Evolutionary conservation across 2,329 filamentous ascomycete species (phyloP).

Genomic region (Colletotrichum agaves): DNA sequence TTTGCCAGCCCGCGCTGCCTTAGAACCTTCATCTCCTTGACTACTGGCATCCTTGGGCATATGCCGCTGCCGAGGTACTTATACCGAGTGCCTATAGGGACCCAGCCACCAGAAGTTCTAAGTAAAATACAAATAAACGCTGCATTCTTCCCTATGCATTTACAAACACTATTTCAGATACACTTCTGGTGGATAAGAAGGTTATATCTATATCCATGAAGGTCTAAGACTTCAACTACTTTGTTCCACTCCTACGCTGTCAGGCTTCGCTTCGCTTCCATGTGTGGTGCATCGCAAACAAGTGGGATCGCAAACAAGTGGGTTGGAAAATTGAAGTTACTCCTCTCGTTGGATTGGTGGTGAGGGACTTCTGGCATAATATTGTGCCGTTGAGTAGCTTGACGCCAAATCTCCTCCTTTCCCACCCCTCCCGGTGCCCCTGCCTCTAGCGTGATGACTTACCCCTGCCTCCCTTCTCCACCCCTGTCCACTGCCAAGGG

Average conservation of each 20-base stretch:
- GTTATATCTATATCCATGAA: no score
- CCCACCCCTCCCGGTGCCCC: conserved; percentile 21
- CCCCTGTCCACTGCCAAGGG: conserved; percentile 27
- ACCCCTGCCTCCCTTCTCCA: conserved; percentile 17
- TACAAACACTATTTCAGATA: no score
- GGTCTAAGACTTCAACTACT: conserved; percentile 5
- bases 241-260: no score
- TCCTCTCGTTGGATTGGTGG: not conserved
- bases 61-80: no score
- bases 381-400: conserved; percentile 25
- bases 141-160: no score
- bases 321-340: not conserved
- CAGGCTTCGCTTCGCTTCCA: no score
- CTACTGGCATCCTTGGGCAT: conserved; percentile 7
- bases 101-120: no score
- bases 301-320: conserved; percentile 14
- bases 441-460: not conserved
- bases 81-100: no score
- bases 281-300: conserved; percentile 11
- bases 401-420: conserved; percentile 36
- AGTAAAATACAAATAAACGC: no score
- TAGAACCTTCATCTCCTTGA: not conserved
- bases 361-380: not conserved
- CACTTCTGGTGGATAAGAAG: no score
- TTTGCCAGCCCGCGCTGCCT: not conserved